Conservation (phyloP, 176 grass and related monocot species). For the Miscanthus lutarioriparius region DNA sequence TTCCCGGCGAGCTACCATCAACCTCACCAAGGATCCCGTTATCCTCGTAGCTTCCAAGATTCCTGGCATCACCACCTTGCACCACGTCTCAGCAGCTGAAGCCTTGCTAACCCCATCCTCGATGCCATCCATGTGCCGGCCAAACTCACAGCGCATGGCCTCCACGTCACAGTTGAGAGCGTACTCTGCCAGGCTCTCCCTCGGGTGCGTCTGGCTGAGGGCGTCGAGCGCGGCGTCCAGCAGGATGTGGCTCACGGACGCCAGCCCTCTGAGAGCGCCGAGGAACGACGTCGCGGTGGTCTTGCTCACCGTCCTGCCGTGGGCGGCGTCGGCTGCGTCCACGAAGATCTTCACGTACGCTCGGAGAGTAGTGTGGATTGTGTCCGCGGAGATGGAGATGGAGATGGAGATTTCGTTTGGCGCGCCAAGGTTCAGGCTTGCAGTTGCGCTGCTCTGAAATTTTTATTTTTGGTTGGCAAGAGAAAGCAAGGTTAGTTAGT, state of each 20-base stretch:
- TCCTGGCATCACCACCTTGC: not conserved
- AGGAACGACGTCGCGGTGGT: not conserved
- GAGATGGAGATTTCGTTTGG: slow-evolving; percentile 1
- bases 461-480: no score
- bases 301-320: not conserved
- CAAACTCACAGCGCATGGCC: no score
- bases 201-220: no score
- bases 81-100: not conserved
- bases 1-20: slow-evolving; percentile 25
- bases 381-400: slow-evolving; percentile 12
- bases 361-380: not conserved
- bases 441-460: no score
- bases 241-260: no score
- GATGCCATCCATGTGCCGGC: not conserved
- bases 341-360: not conserved
- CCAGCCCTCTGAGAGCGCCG: no score
- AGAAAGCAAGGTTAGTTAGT: no score
- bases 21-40: not conserved
- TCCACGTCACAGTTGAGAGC: no score
- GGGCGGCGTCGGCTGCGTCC: not conserved
- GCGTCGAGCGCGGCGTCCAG: no score
- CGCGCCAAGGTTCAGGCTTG: not conserved
- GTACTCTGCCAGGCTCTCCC: no score
- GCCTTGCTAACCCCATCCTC: not conserved
- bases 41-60: not conserved